These are phyloP conservation scores for Blastomyces percursus DNA, from an alignment of 2,329 filamentous ascomycete genomes.

Conservation along the genomic window DNA sequence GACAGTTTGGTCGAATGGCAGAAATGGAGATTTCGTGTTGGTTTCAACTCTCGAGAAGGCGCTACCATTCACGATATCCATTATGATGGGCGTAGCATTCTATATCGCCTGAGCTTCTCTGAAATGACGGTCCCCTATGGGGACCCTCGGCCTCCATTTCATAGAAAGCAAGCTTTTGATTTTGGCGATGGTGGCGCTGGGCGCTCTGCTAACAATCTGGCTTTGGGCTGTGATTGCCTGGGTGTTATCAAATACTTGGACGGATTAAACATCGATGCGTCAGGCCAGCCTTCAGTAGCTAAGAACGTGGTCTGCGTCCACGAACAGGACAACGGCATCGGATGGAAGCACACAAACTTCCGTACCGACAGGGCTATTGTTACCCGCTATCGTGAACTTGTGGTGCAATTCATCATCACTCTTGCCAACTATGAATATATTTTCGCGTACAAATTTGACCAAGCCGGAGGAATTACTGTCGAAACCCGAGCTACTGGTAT, in stretches of 20 bases:
- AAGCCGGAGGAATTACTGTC: slow-evolving; percentile 49
- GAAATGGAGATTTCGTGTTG: slow-evolving; percentile 56
- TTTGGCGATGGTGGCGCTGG: slow-evolving; percentile 57
- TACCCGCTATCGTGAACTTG: slow-evolving; percentile 50
- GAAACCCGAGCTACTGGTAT: slow-evolving; percentile 58
- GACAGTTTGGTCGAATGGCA: slow-evolving; percentile 48
- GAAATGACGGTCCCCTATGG: slow-evolving; percentile 59
- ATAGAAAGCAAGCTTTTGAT: slow-evolving; percentile 59
- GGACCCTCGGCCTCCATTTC: slow-evolving; percentile 52
- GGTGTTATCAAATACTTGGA: slow-evolving; percentile 55
- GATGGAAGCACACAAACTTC: slow-evolving; percentile 62
- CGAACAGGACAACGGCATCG: slow-evolving; percentile 58
- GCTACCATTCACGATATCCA: slow-evolving; percentile 55
- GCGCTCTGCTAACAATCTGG: slow-evolving; percentile 52
- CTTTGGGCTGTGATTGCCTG: slow-evolving; percentile 57
- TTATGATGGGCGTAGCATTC: slow-evolving; percentile 51
- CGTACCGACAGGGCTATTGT: slow-evolving; percentile 52
- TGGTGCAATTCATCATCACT: slow-evolving; percentile 58
- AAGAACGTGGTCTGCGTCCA: slow-evolving; percentile 58
- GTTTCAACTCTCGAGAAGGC: slow-evolving; percentile 59
- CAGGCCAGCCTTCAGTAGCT: slow-evolving; percentile 42
- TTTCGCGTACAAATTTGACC: slow-evolving; percentile 54
- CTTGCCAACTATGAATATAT: slow-evolving; percentile 63
- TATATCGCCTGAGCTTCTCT: slow-evolving; percentile 54
- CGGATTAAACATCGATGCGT: slow-evolving; percentile 38